phyloP scores from a whole-genome alignment of 2,329 filamentous ascomycete genomes.

The Aspergillus quadrilineatus region DNA sequence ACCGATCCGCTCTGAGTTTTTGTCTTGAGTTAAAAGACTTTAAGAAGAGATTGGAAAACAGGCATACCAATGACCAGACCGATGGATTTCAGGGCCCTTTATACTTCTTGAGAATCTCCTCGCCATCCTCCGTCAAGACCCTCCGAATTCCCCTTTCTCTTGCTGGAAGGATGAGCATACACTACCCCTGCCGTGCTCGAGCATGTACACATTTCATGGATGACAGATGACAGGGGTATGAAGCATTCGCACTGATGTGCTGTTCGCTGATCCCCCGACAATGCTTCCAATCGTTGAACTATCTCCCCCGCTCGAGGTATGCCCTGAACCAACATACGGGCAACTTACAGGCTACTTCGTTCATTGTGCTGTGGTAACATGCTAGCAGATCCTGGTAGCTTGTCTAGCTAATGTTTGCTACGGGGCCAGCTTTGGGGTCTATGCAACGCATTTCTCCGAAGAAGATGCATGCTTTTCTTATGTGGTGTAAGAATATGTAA shows the following conservation, averaged over 20 bases:
- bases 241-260: background rate
- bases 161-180: background rate
- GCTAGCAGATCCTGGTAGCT: background rate
- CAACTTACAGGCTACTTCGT: background rate
- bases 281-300: background rate
- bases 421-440: background rate
- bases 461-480: background rate
- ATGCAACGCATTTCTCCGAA: background rate
- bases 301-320: background rate
- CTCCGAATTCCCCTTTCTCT: background rate
- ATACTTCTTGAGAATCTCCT: background rate
- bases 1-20: background rate
- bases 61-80: background rate
- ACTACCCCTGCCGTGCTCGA: background rate
- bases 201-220: background rate
- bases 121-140: background rate
- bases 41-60: background rate
- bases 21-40: background rate
- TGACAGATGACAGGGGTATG: background rate
- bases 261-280: background rate
- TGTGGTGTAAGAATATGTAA: conserved; percentile 1
- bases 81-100: background rate
- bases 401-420: background rate
- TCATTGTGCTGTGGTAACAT: background rate
- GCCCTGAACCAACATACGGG: background rate